phyloP scores from a whole-genome alignment of 139 green algal species.

The Pleodorina starrii region DNA sequence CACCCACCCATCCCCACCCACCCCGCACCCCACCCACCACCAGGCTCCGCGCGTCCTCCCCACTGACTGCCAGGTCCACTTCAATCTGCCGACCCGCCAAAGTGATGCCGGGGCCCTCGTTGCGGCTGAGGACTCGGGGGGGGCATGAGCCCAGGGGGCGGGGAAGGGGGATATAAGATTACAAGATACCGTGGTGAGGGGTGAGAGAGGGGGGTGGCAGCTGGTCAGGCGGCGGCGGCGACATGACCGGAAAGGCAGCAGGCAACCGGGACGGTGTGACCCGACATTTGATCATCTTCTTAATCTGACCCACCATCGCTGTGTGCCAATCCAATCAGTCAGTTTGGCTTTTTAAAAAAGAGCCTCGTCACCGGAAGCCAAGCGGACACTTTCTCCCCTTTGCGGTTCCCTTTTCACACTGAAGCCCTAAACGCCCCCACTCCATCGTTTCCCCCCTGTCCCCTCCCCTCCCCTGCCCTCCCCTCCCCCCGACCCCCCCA shows the following conservation, averaged over 20 bases:
- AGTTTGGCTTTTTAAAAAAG: too few relatives aligned
- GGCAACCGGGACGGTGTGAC: too few relatives aligned
- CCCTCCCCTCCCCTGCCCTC: neutral
- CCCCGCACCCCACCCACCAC: slow-evolving; percentile 41
- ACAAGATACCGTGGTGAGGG: neutral
- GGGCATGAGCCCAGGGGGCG: neutral
- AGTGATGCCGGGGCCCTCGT: slow-evolving; percentile 70
- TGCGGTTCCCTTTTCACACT: too few relatives aligned
- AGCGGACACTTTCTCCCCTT: too few relatives aligned
- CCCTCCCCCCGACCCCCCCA: too few relatives aligned
- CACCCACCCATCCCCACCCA: neutral
- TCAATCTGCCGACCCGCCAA: slow-evolving; percentile 78
- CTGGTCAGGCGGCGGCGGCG: neutral
- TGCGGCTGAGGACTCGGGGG: slow-evolving; percentile 37
- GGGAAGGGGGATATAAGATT: neutral
- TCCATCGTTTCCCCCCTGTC: too few relatives aligned
- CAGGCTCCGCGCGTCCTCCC: slow-evolving; percentile 73
- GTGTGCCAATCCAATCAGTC: too few relatives aligned
- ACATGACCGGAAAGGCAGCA: too few relatives aligned
- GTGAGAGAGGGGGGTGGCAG: neutral
- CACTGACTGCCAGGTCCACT: slow-evolving; percentile 84
- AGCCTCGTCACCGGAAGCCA: too few relatives aligned
- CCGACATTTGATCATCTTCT: too few relatives aligned
- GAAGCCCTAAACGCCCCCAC: too few relatives aligned
- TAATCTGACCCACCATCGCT: too few relatives aligned